Evolutionary conservation across 345 rosid species (phyloP).

Genomic region (Kernera saxatilis): DNA sequence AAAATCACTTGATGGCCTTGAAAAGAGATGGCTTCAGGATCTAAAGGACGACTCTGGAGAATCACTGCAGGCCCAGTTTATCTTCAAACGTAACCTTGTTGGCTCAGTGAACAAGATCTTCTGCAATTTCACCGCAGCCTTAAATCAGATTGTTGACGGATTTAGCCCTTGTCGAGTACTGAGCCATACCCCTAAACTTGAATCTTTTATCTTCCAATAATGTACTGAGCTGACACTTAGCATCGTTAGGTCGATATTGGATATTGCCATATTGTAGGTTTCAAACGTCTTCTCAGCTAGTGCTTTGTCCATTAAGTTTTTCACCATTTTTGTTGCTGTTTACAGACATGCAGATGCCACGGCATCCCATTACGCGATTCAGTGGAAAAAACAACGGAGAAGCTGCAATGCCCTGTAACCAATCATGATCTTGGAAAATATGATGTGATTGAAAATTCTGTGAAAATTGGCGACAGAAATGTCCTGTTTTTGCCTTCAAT

Average conservation of each 20-base stretch:
- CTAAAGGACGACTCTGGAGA: constrained; percentile 70
- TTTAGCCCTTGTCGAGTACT: constrained; percentile 58
- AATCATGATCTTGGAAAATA: constrained; percentile 37
- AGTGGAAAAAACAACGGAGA: constrained; percentile 27
- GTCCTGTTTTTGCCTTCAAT: constrained; percentile 56
- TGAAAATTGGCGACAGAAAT: constrained; percentile 59
- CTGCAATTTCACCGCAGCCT: constrained; percentile 54
- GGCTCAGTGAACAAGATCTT: constrained; percentile 59
- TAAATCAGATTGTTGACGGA: constrained; percentile 51
- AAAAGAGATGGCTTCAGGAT: constrained; percentile 71
- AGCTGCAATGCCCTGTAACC: constrained; percentile 49
- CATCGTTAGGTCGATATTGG: not conserved
- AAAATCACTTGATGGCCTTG: constrained; percentile 57
- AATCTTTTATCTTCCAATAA: not conserved
- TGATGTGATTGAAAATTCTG: constrained; percentile 54
- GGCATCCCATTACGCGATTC: constrained; percentile 40
- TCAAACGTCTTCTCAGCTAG: not conserved
- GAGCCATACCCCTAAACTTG: constrained; percentile 4
- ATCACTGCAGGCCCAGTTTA: constrained; percentile 54
- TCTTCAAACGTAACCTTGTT: constrained; percentile 46
- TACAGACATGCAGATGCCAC: constrained; percentile 79
- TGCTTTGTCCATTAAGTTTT: constrained; percentile 1
- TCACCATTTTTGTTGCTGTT: constrained; percentile 18
- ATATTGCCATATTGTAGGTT: not conserved
- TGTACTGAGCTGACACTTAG: not conserved